phyloP scores from a whole-genome alignment of 2,329 filamentous ascomycete species.

The Talaromyces sp. region DNA sequence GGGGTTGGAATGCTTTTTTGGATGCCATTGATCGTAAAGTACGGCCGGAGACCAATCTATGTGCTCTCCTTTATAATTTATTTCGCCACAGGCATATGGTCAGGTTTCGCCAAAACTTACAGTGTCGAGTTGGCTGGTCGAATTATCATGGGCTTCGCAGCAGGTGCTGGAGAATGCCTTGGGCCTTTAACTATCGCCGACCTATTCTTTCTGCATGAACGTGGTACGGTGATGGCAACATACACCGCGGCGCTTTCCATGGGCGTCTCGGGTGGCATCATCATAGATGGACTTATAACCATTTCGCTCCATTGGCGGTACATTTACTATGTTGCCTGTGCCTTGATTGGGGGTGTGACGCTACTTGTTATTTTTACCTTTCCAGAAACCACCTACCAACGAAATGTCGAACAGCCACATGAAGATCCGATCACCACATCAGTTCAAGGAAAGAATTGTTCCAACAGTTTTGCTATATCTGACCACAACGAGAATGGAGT shows the following conservation, averaged over 20 bases:
- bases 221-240: slow-evolving; percentile 45
- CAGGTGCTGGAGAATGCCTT: slow-evolving; percentile 48
- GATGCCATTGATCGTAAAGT: slow-evolving; percentile 35
- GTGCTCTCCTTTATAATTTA: slow-evolving; percentile 1
- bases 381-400: slow-evolving; percentile 50
- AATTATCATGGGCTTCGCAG: slow-evolving; percentile 50
- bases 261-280: slow-evolving; percentile 21
- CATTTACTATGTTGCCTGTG: slow-evolving; percentile 42
- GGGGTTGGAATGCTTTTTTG: slow-evolving; percentile 36
- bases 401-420: slow-evolving; percentile 18
- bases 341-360: slow-evolving; percentile 46
- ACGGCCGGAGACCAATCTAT: slow-evolving; percentile 31
- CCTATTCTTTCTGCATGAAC: slow-evolving; percentile 54
- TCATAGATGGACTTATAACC: slow-evolving; percentile 27
- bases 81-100: background rate
- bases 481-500: background rate
- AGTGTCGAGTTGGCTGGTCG: slow-evolving; percentile 34
- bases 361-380: slow-evolving; percentile 50
- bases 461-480: background rate
- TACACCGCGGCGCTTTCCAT: slow-evolving; percentile 18
- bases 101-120: background rate
- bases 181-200: slow-evolving; percentile 51
- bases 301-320: slow-evolving; percentile 26
- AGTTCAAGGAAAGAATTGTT: background rate
- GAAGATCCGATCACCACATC: background rate